A percentile compares a stretch with the other conserved stretches of the same genome.
phyloP scores from a whole-genome alignment of 192 early-diverging fungal genomes.

The Coemansia sp. region DNA sequence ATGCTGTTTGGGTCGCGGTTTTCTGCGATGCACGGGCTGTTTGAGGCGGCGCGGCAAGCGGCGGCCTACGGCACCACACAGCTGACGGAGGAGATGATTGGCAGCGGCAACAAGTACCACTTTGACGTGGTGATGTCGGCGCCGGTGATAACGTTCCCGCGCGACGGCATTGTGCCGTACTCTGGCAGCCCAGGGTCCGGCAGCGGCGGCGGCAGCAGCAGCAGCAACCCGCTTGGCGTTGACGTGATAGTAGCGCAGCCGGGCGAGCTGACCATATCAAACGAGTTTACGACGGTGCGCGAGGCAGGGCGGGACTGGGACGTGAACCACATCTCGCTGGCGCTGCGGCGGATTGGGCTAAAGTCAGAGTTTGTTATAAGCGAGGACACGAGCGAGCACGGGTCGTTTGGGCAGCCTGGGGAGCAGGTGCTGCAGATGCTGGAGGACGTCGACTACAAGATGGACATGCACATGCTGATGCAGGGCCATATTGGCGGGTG shows the following conservation, averaged over 20 bases:
- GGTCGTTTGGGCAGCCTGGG: conserved; percentile 40
- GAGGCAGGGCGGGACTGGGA: conserved; percentile 48
- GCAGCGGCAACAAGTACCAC: conserved; percentile 60
- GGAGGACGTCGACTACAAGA: conserved; percentile 72
- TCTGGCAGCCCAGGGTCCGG: not conserved
- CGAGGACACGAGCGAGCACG: conserved; percentile 48
- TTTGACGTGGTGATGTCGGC: conserved; percentile 84
- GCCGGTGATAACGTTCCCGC: conserved; percentile 84
- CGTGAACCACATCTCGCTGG: conserved; percentile 65
- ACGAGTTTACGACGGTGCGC: conserved; percentile 64
- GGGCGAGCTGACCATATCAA: conserved; percentile 82
- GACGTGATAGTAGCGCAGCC: conserved; percentile 78
- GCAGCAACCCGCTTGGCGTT: conserved; percentile 9
- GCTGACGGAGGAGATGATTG: conserved; percentile 70
- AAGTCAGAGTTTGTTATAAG: conserved; percentile 55
- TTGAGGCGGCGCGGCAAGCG: conserved; percentile 85
- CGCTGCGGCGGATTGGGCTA: conserved; percentile 58
- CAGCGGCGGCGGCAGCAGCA: too few species aligned
- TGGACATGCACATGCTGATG: conserved; percentile 68
- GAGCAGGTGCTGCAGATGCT: conserved; percentile 68
- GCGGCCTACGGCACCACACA: conserved; percentile 76
- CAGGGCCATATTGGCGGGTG: conserved; percentile 55
- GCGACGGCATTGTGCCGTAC: conserved; percentile 49
- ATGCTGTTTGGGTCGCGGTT: too few species aligned
- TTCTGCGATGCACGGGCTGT: conserved; percentile 78